Conservation (phyloP, 1,139 yeast species). For the Hanseniaspora sp. region DNA sequence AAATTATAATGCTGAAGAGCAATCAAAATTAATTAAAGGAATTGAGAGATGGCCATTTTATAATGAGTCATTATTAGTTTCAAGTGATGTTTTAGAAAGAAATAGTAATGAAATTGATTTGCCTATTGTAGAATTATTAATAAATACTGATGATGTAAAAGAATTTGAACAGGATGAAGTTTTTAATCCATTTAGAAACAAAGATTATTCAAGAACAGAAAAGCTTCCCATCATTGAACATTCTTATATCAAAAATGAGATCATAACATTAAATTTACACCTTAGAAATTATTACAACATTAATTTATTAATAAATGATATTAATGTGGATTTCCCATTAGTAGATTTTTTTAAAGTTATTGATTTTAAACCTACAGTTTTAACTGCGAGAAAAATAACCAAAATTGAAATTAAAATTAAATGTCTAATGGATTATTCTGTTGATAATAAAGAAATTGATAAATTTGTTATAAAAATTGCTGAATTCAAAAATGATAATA, state of each 20-base stretch:
- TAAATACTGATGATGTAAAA: not conserved
- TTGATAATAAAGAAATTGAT: not conserved
- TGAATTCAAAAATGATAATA: conserved; percentile 25
- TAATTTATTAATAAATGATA: not conserved
- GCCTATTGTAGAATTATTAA: not conserved
- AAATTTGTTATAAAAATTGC: conserved; percentile 21
- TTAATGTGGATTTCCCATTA: not conserved
- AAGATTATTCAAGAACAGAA: not conserved
- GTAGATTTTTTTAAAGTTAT: not conserved
- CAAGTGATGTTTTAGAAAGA: not conserved
- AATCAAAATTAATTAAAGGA: not conserved
- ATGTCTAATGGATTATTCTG: not conserved
- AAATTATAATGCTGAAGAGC: not conserved
- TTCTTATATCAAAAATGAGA: not conserved
- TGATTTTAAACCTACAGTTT: not conserved
- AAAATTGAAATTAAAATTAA: not conserved
- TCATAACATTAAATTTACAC: not conserved
- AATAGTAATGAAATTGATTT: not conserved
- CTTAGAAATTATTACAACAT: conserved; percentile 1
- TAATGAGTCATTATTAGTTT: not conserved
- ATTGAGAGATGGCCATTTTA: not conserved
- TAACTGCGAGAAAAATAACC: not conserved
- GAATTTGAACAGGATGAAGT: conserved; percentile 21
- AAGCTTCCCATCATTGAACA: not conserved
- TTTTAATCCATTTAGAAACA: conserved; percentile 26